Conservation (phyloP, 148 eudicot species). For the Polygonum maritimum region DNA sequence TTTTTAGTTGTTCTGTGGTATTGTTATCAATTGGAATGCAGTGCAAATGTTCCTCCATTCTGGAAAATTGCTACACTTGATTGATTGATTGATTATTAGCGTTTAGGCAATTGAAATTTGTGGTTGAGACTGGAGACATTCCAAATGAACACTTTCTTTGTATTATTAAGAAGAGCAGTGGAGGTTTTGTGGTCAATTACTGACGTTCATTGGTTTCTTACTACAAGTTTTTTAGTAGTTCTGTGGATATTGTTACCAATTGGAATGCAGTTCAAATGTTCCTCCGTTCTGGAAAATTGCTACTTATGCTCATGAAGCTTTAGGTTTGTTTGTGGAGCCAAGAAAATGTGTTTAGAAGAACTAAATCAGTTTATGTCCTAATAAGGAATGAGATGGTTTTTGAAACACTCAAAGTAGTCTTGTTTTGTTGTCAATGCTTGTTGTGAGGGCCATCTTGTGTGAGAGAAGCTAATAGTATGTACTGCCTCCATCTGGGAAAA, state of each 20-base stretch:
- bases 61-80: too few species aligned
- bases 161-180: too few species aligned
- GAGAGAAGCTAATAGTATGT: too few species aligned
- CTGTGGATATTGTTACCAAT: not conserved
- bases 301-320: not conserved
- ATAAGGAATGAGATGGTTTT: not conserved
- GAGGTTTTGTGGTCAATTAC: not conserved
- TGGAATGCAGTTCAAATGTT: not conserved
- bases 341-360: not conserved
- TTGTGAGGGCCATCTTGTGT: too few species aligned
- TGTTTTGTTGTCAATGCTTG: not conserved
- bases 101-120: not conserved
- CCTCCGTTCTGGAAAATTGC: not conserved
- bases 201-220: not conserved
- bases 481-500: too few species aligned
- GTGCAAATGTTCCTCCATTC: not conserved
- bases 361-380: not conserved
- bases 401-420: not conserved
- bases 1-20: not conserved
- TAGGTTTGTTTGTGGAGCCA: not conserved
- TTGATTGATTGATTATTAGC: not conserved
- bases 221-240: too few species aligned
- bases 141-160: not conserved
- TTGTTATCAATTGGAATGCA: not conserved
- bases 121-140: not conserved